These are phyloP conservation scores for Cicer cuneatum DNA, from an alignment of 306 rosid species.

Conservation along the genomic window DNA sequence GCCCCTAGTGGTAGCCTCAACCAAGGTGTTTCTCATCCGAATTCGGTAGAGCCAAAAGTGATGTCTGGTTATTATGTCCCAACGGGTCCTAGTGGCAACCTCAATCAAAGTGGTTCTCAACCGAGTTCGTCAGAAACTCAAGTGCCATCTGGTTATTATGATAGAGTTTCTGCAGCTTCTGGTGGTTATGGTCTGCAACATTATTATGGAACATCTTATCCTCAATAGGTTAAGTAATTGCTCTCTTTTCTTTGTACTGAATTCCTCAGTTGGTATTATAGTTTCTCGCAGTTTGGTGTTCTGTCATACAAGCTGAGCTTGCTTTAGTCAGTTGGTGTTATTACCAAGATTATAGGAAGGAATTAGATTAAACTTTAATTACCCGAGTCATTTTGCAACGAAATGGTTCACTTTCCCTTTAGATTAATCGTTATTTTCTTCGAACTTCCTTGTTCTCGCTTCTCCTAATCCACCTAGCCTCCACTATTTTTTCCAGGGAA, in stretches of 20 bases:
- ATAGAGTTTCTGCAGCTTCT: slow-evolving; percentile 55
- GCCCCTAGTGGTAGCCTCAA: slow-evolving; percentile 60
- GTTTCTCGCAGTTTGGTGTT: slow-evolving; percentile 46
- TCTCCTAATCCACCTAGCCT: not conserved
- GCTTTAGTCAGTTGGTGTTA: slow-evolving; percentile 31
- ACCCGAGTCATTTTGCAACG: slow-evolving; percentile 35
- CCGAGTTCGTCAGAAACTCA: slow-evolving; percentile 55
- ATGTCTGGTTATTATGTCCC: slow-evolving; percentile 42
- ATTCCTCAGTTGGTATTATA: slow-evolving; percentile 44
- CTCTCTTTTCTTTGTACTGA: slow-evolving; percentile 41
- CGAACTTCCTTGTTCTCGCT: slow-evolving; percentile 10
- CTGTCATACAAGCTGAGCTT: slow-evolving; percentile 36
- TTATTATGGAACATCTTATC: slow-evolving; percentile 59
- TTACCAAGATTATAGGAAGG: slow-evolving; percentile 42
- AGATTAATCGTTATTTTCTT: slow-evolving; percentile 15
- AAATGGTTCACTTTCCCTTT: slow-evolving; percentile 35
- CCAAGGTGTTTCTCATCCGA: slow-evolving; percentile 55
- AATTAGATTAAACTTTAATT: slow-evolving; percentile 46
- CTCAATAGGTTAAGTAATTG: slow-evolving; percentile 54
- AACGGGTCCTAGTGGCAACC: slow-evolving; percentile 58
- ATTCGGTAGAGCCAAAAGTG: not conserved
- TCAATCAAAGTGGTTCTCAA: slow-evolving; percentile 58
- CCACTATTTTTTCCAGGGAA: not conserved
- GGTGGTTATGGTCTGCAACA: slow-evolving; percentile 66
- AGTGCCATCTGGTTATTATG: slow-evolving; percentile 52